Percentiles rank a stretch among this genome's conserved stretches.
phyloP scores from a whole-genome alignment of 495 filamentous ascomycete genomes.

The Penicillium goetzii region DNA sequence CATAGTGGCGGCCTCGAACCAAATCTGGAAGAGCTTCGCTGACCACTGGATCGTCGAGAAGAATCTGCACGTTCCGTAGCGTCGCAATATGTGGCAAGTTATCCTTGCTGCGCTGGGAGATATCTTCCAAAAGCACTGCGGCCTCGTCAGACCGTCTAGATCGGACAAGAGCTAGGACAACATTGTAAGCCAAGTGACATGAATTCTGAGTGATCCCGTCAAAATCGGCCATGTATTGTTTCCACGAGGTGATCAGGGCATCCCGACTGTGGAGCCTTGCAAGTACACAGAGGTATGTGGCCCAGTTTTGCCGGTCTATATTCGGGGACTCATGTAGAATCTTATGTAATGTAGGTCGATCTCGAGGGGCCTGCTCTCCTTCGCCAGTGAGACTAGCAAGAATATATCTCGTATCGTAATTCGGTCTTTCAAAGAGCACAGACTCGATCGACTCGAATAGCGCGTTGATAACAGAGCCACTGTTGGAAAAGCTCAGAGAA shows the following conservation, averaged over 20 bases:
- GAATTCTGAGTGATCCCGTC: not conserved
- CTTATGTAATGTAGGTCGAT: conserved; percentile 26
- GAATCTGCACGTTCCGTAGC: conserved; percentile 18
- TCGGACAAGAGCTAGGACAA: conserved; percentile 28
- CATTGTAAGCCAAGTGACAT: conserved; percentile 30
- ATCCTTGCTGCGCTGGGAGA: conserved; percentile 31
- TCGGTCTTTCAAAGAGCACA: conserved; percentile 28
- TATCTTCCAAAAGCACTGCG: conserved; percentile 26
- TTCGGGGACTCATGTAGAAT: conserved; percentile 14
- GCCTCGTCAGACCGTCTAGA: conserved; percentile 25
- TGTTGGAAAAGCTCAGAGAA: not conserved
- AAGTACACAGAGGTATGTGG: conserved; percentile 32
- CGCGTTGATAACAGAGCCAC: conserved; percentile 17
- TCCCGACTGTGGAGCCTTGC: conserved; percentile 22
- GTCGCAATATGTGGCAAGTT: conserved; percentile 33
- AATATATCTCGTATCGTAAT: conserved; percentile 30
- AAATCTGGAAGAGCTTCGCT: conserved; percentile 27
- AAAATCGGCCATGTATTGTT: conserved; percentile 18
- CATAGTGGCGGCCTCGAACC: conserved; percentile 27
- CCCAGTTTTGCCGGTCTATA: not conserved
- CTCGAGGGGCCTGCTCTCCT: conserved; percentile 1
- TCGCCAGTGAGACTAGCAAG: conserved; percentile 35
- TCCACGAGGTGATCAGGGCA: conserved; percentile 28
- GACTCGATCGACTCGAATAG: conserved; percentile 27
- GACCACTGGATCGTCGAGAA: conserved; percentile 28